phyloP scores from a whole-genome alignment of 495 filamentous ascomycete genomes.

The Neurospora sp. region DNA sequence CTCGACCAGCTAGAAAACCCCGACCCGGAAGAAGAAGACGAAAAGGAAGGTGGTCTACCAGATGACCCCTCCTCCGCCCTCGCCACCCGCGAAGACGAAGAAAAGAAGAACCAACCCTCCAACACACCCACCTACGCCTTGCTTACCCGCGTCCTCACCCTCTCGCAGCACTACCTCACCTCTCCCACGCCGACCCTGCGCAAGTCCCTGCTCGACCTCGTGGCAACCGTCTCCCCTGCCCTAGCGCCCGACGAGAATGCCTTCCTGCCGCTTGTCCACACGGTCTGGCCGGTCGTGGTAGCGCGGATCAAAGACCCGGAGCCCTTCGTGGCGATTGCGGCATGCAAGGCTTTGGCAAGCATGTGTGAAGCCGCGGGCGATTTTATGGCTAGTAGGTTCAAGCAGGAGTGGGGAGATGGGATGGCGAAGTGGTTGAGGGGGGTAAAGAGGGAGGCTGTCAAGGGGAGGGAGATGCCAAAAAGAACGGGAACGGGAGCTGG shows the following conservation, averaged over 20 bases:
- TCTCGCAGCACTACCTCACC: constrained; percentile 78
- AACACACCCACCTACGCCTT: constrained; percentile 51
- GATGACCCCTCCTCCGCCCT: neutral
- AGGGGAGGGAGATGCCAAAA: constrained; percentile 26
- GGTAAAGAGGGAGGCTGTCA: constrained; percentile 20
- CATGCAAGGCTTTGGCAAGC: constrained; percentile 52
- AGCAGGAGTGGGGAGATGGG: constrained; percentile 53
- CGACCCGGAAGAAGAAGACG: constrained; percentile 1
- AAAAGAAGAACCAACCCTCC: constrained; percentile 35
- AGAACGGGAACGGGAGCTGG: constrained; percentile 18
- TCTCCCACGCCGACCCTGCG: constrained; percentile 71
- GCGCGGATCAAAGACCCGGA: constrained; percentile 65
- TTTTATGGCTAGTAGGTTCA: constrained; percentile 65
- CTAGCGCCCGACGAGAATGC: constrained; percentile 65
- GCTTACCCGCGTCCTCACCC: constrained; percentile 55
- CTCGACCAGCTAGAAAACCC: constrained; percentile 29
- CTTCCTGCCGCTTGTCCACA: constrained; percentile 82
- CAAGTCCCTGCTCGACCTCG: constrained; percentile 61
- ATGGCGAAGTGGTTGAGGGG: constrained; percentile 34
- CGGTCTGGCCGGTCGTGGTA: constrained; percentile 73
- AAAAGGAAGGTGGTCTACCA: constrained; percentile 7
- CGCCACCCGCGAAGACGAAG: constrained; percentile 12
- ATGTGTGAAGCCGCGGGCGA: constrained; percentile 63
- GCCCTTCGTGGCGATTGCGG: constrained; percentile 59
- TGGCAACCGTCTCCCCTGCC: constrained; percentile 55